Percentiles rank a stretch among this genome's conserved stretches.
phyloP scores from a whole-genome alignment of 2,329 filamentous ascomycete species.

The Penicillium sp. region DNA sequence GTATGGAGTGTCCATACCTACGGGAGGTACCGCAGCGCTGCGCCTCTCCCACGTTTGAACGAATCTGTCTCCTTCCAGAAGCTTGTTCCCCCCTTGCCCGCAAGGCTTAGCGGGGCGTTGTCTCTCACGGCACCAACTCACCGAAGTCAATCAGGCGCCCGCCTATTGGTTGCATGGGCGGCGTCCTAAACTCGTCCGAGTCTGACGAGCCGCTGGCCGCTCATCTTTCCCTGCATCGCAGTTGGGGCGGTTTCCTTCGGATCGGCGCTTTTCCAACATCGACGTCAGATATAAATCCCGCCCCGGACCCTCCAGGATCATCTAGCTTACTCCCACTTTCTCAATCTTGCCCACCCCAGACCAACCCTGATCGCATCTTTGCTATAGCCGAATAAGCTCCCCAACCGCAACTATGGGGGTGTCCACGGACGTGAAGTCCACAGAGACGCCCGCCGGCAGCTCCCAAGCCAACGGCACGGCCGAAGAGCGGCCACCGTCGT shows the following conservation, averaged over 20 bases:
- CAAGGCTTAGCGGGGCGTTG: conserved; percentile 12
- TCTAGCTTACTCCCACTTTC: background rate
- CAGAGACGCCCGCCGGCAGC: conserved; percentile 4
- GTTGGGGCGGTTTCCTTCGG: too few species aligned
- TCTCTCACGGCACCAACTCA: too few species aligned
- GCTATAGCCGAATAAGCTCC: background rate
- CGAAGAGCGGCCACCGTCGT: conserved; percentile 26
- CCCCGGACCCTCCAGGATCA: background rate
- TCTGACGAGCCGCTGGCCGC: too few species aligned
- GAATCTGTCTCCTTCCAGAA: too few species aligned
- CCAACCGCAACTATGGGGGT: conserved; percentile 12
- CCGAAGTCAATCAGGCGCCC: too few species aligned
- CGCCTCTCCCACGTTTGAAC: too few species aligned
- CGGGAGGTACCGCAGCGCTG: too few species aligned
- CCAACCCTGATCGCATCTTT: background rate
- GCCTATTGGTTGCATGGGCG: too few species aligned
- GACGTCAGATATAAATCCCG: background rate
- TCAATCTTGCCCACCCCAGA: conserved; percentile 2
- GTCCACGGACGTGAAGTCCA: conserved; percentile 13
- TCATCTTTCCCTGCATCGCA: too few species aligned
- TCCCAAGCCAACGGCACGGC: background rate
- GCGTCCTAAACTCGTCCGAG: too few species aligned
- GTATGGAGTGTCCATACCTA: too few species aligned
- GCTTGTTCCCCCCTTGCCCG: background rate
- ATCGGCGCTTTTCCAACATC: too few species aligned